Base-by-base conservation (phyloP, 345 rosid genomes). In the Balakata baccata region DNA sequence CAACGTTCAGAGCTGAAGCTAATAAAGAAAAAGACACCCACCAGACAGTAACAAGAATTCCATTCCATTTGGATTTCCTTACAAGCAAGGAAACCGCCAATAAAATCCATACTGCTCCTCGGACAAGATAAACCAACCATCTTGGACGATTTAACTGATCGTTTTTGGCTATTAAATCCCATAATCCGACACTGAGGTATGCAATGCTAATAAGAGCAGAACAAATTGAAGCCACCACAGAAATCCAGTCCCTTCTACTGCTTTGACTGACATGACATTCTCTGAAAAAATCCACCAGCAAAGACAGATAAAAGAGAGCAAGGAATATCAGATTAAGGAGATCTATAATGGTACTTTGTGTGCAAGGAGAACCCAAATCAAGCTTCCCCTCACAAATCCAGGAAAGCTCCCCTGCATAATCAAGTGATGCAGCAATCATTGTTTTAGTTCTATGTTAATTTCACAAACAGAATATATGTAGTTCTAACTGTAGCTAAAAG, bases 81-180 rank as follows among this genome's bases (percentile, higher is more conserved):
- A 87, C 89, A 63, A 92, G 87, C 78, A 92, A 47, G 0, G 97
- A 90, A 65, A 84, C 79, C 39, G 91, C 74, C 46, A 90, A 64
- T 3, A 94, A 86, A 39, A 83, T 38, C 96, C 96, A 92, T 74
- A 84, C 64, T 20, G 86, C 49, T 60, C 90, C 93, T 82, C 90
- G 77, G 47, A 82, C 75, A 64, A 88, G 68, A 77, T 69, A 61
- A 78, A 76, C 50, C 71, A 78, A 76, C 89, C 83, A 85, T 9
- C 47, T 56, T 52, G 57, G 49, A 18, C 69, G 34, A 66, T 60
- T 68, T 43, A 64, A 64, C 6, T 54, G 74, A n/a, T 65, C 57
- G 37, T 22, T 49, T 66, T 69, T 70, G 5, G 61, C 49, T 69
- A 68, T n/a, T 7, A 86, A 78, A 70, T 64, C 69, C 86, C 84